Conservation (phyloP, 345 rosid species). For the Salix koriyanagi region DNA sequence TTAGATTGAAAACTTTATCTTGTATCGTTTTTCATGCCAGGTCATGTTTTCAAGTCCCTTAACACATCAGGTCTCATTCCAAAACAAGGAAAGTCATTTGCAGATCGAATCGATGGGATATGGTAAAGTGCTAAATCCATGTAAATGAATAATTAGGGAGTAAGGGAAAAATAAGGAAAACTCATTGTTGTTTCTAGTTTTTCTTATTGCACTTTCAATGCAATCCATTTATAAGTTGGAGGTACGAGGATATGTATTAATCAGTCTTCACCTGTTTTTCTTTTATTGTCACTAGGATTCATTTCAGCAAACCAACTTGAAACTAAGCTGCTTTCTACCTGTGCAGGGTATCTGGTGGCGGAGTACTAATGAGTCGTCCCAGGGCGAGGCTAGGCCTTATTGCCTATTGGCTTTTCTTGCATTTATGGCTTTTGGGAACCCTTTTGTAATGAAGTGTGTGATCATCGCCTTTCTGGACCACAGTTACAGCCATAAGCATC, state of each 20-base stretch:
- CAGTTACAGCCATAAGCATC: conserved; percentile 1
- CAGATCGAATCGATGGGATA: conserved; percentile 85
- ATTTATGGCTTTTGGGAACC: conserved; percentile 73
- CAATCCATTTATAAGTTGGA: no score
- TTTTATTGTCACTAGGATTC: neutral
- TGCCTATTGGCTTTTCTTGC: conserved; percentile 69
- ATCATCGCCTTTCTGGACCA: neutral
- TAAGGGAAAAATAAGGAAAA: neutral
- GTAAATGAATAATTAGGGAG: neutral
- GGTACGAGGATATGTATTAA: no score
- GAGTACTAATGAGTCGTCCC: conserved; percentile 74
- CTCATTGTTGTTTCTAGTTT: neutral
- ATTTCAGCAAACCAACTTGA: neutral
- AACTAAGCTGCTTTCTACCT: conserved; percentile 16
- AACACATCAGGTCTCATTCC: conserved; percentile 83
- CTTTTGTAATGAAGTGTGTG: conserved; percentile 39
- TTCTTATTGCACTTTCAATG: no score
- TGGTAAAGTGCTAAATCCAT: conserved; percentile 45
- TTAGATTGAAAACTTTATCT: neutral
- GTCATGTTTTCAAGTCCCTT: conserved; percentile 81
- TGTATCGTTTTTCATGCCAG: conserved; percentile 31
- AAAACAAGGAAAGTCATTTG: conserved; percentile 75
- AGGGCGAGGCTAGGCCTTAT: conserved; percentile 75
- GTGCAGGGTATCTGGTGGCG: conserved; percentile 78
- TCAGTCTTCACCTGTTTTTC: no score